These are phyloP conservation scores for Ilyonectria mors-panacis DNA, from an alignment of 2,329 filamentous ascomycete genomes.

Conservation along the genomic window DNA sequence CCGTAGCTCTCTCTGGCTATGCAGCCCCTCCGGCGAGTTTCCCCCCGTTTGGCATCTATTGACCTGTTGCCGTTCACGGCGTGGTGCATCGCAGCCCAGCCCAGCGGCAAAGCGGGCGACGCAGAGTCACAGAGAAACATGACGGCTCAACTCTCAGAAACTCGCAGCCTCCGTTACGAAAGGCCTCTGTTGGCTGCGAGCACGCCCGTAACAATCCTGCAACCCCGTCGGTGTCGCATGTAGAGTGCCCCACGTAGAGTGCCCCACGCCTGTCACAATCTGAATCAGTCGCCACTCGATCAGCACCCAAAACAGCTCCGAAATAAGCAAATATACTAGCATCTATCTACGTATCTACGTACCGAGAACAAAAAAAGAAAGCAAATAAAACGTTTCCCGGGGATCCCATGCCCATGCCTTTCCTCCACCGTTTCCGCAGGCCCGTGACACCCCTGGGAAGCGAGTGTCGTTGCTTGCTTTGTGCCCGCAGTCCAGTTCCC, in stretches of 20 bases:
- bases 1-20: no score
- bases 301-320: no score
- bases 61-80: background rate
- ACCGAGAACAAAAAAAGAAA: background rate
- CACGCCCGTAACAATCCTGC: slow-evolving; percentile 44
- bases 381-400: background rate
- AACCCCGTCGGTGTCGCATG: slow-evolving; percentile 30
- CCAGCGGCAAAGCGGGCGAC: background rate
- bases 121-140: background rate
- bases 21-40: background rate
- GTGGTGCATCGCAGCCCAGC: background rate
- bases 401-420: background rate
- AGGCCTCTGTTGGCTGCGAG: background rate
- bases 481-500: slow-evolving; percentile 2
- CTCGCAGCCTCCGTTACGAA: background rate
- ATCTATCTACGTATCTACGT: no score
- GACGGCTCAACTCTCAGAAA: background rate
- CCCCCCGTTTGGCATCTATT: background rate
- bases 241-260: slow-evolving; percentile 7
- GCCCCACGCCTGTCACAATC: background rate
- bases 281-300: background rate
- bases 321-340: no score
- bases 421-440: background rate
- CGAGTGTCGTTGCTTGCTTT: background rate
- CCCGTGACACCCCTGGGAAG: slow-evolving; percentile 3